Base-by-base conservation (phyloP, 768 basidiomycete species). In the button mushroom (Agaricus bisporus) region DNA sequence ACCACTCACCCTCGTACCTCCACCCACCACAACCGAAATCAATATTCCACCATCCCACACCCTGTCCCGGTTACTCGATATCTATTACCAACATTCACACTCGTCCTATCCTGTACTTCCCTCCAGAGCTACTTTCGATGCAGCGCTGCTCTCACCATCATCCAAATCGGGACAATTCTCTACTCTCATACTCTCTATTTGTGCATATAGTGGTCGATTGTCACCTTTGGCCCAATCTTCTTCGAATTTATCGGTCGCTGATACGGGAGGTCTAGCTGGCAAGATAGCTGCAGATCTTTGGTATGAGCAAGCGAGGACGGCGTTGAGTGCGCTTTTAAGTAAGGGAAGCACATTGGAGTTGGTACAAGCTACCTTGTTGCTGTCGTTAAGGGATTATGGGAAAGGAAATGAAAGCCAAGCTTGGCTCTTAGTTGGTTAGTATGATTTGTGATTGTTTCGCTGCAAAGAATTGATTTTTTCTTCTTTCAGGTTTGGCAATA, bases 41-140 rank as follows among this genome's bases (percentile, higher is more conserved):
- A 64, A 67, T 26, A 61, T 67, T 5, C 66, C 66, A 25, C 66
- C 66, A 10, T 51, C 58, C 5, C 60, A 64, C 36, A 58, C 66
- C 25, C 58, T 63, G 14, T 50, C 59, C n/a, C 43, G 59, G 14
- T 59, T 67, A 28, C 42, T 67, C 39, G 63, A 61, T 17, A 59
- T 62, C 4, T 66, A 66, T 51, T 65, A 61, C 42, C 35, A 58
- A 17, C 47, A 57, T 48, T 61, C 64, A 6, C 61, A 66, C 47
- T 61, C 63, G 0, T 59, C 60, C 14, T 61, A 64, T 36, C 66
- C 66, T 6, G 48, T 67, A 42, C 48, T 67, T 17, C 63, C 63
- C 5, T 35, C 51, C 8, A 43, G 53, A 5, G 25, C n/a, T 6
- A 36, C 60, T n/a, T 17, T 60, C 6, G 61, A 61, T 37, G 48